Evolutionary conservation across 192 early-diverging fungal species (phyloP).

Genomic region (Entomortierella beljakovae): DNA sequence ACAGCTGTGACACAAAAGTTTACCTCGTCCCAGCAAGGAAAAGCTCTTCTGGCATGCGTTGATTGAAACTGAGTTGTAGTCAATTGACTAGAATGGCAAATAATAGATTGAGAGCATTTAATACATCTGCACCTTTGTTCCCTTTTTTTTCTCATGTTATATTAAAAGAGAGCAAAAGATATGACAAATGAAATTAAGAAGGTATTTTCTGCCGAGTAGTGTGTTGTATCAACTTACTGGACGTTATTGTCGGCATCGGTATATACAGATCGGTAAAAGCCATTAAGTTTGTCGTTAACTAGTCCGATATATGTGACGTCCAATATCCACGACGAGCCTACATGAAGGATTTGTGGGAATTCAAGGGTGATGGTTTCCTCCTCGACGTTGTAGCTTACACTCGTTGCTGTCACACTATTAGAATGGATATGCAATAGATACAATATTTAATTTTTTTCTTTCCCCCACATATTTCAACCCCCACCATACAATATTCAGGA

Average conservation of each 20-base stretch:
- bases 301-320: slow-evolving; percentile 64
- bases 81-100: slow-evolving; percentile 66
- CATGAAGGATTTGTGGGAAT: slow-evolving; percentile 62
- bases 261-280: slow-evolving; percentile 87
- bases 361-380: slow-evolving; percentile 57
- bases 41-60: slow-evolving; percentile 87
- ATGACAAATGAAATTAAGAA: not conserved
- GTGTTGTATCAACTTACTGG: no score
- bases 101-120: slow-evolving; percentile 12
- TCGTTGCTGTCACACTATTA: slow-evolving; percentile 44
- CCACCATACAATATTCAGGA: no score
- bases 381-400: slow-evolving; percentile 53
- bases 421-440: not conserved
- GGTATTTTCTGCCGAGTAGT: not conserved
- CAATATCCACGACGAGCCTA: slow-evolving; percentile 61
- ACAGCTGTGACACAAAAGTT: no score
- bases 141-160: not conserved
- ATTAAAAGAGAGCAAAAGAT: not conserved
- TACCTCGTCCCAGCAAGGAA: slow-evolving; percentile 96
- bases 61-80: slow-evolving; percentile 97
- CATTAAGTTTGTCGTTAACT: slow-evolving; percentile 82
- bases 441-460: not conserved
- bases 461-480: not conserved
- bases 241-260: slow-evolving; percentile 68
- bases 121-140: not conserved